phyloP scores from a whole-genome alignment of 257 asterid species.

The Solanum corneliomulleri region DNA sequence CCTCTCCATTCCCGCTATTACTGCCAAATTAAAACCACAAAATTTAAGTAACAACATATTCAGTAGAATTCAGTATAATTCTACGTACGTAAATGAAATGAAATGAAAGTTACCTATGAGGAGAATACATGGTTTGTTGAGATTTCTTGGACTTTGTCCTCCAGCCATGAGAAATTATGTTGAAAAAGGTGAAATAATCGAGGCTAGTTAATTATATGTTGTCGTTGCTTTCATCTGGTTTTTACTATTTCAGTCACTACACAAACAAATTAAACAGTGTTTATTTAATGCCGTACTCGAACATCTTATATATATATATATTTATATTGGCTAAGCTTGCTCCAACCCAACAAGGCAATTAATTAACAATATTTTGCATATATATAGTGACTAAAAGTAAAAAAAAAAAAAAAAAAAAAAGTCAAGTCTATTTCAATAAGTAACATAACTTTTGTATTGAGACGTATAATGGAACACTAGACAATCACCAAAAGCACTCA shows the following conservation, averaged over 20 bases:
- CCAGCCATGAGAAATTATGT: slow-evolving; percentile 19
- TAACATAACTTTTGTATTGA: neutral
- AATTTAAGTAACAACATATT: neutral
- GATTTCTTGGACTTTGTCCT: slow-evolving; percentile 16
- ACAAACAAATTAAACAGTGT: neutral
- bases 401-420: neutral
- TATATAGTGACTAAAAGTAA: neutral
- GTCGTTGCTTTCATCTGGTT: neutral
- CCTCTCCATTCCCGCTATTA: slow-evolving; percentile 80
- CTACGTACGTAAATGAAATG: neutral
- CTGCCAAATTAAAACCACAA: slow-evolving; percentile 10
- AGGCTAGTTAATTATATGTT: neutral
- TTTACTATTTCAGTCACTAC: slow-evolving; percentile 2
- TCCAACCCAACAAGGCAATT: slow-evolving; percentile 1
- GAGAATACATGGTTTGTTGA: slow-evolving; percentile 67
- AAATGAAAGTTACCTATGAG: slow-evolving; percentile 41
- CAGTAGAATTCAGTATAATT: neutral
- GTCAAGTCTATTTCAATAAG: neutral
- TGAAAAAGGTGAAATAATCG: neutral
- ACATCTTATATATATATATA: neutral
- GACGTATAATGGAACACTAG: slow-evolving; percentile 14
- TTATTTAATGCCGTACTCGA: neutral
- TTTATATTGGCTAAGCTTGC: neutral
- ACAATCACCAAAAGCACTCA: neutral
- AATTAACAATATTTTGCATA: neutral